Conservation (phyloP, 208 protist genomes). For the Naegleria gruberi region DNA sequence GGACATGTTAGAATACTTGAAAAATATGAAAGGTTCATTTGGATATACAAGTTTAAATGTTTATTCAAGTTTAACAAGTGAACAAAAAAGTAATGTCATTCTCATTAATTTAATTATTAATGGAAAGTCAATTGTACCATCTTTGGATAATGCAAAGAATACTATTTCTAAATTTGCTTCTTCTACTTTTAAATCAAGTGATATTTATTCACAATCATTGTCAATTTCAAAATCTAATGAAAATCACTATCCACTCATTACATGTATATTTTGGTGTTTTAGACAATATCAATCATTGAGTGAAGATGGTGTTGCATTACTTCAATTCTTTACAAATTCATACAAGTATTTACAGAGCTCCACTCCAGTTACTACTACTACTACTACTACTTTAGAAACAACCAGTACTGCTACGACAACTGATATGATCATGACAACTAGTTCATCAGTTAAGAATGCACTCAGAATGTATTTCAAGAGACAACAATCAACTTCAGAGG, state of each 20-base stretch:
- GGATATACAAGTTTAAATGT: neutral
- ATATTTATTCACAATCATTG: neutral
- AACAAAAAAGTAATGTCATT: neutral
- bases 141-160: neutral
- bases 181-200: neutral
- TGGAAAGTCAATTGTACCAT: neutral
- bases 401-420: too few relatives aligned
- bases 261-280: neutral
- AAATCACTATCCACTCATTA: neutral
- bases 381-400: neutral
- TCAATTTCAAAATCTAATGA: neutral
- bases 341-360: neutral
- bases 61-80: neutral
- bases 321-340: neutral
- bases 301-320: neutral
- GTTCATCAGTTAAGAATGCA: too few relatives aligned
- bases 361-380: too few relatives aligned
- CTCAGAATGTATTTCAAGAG: neutral
- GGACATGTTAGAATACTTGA: neutral
- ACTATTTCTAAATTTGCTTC: neutral
- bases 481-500: neutral
- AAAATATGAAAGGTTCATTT: neutral
- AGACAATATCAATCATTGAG: neutral
- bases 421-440: too few relatives aligned
- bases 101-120: neutral